Base-by-base conservation (phyloP, 768 basidiomycete genomes). In the Rhizopogon salebrosus region DNA sequence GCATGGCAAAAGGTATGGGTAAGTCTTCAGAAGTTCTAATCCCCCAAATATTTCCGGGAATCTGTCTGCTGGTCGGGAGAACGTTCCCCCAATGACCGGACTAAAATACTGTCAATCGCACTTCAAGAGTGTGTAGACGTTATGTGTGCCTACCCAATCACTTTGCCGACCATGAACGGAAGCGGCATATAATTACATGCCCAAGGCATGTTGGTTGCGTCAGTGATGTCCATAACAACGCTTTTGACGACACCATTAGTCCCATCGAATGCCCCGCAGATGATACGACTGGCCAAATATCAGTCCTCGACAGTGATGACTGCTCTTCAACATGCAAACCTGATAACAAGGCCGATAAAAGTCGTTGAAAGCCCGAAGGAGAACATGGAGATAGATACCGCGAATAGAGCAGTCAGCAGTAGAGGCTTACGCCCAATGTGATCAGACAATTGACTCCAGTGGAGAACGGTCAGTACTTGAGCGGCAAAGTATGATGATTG, bases 1-100 rank as follows among this genome's bases (percentile, higher is more conserved):
- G 58, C 87, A 88, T 0, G 87, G 79, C 16, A 89, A 72, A 62
- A 88, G 85, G 66, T 91, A 90, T 0, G 89, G 87, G 64, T 84
- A 85, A 41, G 75, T 62, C 56, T 72, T 75, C 76, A 84, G 78
- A 58, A 91, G 87, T 13, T 59, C 56, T 4, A 71, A 74, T 26
- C 69, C 54, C 41, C 84, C 84, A 56, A 90, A 90, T 1, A 75
- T 53, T 2, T 55, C 57, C 1, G 87, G 86, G 63, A 87, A 89
- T 22, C 78, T 79, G 37, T 89, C 84, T 48, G 77, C 74, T 0
- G 88, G 89, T 34, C 69, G 77, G 11, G 84, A 79, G 24, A 90
- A 66, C 13, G 73, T 61, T 0, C 89, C 89, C 26, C 88, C 89
- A 18, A 87, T 73, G 36, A 88, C 64, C 7, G 89, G 86, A 0